Percentiles rank a stretch among this genome's conserved stretches.
Evolutionary conservation across 441 rosid species (phyloP).

Genomic region (Daphne laureola): DNA sequence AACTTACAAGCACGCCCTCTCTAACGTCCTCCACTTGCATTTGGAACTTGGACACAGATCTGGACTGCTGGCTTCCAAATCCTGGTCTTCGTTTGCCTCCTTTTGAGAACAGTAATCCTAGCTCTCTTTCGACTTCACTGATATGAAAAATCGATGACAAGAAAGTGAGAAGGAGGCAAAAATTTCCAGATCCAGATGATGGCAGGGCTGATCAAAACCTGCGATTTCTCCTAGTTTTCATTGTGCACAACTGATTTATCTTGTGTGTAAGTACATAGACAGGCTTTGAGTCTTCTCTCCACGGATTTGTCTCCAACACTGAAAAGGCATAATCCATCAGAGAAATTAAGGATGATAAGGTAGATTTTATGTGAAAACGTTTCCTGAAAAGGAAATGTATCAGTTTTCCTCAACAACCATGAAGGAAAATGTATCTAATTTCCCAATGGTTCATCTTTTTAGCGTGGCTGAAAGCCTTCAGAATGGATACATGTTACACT

Average conservation of each 20-base stretch:
- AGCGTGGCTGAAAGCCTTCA: too few species aligned
- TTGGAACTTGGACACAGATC: slow-evolving; percentile 62
- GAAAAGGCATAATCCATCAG: slow-evolving; percentile 12
- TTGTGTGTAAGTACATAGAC: slow-evolving; percentile 78
- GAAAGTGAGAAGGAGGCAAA: slow-evolving; percentile 12
- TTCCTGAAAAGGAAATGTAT: too few species aligned
- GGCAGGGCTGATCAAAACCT: slow-evolving; percentile 35
- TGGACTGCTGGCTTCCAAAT: slow-evolving; percentile 47
- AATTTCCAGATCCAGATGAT: not conserved
- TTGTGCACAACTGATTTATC: slow-evolving; percentile 82
- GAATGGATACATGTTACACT: too few species aligned
- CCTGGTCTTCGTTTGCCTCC: slow-evolving; percentile 50
- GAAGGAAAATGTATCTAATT: too few species aligned
- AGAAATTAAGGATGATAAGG: too few species aligned
- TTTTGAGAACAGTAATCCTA: slow-evolving; percentile 69
- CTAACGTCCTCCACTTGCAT: slow-evolving; percentile 93
- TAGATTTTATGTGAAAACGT: too few species aligned
- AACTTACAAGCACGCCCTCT: slow-evolving; percentile 86
- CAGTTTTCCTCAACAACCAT: too few species aligned
- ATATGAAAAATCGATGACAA: slow-evolving; percentile 11
- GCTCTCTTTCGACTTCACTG: slow-evolving; percentile 95
- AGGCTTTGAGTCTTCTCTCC: slow-evolving; percentile 85
- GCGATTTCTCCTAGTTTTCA: slow-evolving; percentile 89
- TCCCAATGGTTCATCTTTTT: too few species aligned
- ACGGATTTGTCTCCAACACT: slow-evolving; percentile 95